Percentiles rank a stretch among this genome's conserved stretches.
These are phyloP conservation scores for Trifolium subterraneum DNA, from an alignment of 306 rosid species.

Conservation along the genomic window DNA sequence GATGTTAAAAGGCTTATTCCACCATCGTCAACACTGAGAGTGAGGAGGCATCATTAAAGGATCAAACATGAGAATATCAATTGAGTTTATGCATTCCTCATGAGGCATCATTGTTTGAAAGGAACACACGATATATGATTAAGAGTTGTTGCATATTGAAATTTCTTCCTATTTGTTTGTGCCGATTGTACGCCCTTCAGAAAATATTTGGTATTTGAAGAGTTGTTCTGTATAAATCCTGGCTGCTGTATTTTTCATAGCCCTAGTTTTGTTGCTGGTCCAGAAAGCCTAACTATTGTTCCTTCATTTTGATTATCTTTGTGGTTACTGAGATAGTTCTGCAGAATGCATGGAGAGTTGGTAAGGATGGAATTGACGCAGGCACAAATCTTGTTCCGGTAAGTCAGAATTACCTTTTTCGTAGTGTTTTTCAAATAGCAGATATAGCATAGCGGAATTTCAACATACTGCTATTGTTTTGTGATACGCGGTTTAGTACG, in stretches of 20 bases:
- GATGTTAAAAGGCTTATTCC: no score
- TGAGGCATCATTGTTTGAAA: background rate
- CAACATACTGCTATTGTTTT: background rate
- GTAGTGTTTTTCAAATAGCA: background rate
- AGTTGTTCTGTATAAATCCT: background rate
- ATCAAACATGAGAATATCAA: background rate
- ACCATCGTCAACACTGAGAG: no score
- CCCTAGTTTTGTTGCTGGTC: background rate
- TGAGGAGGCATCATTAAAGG: background rate
- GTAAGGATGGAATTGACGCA: slow-evolving; percentile 84
- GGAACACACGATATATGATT: slow-evolving; percentile 8
- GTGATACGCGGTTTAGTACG: background rate
- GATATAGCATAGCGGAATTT: background rate
- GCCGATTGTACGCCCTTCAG: slow-evolving; percentile 3
- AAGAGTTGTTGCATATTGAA: slow-evolving; percentile 23
- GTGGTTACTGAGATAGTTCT: slow-evolving; percentile 53
- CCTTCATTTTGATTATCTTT: slow-evolving; percentile 18
- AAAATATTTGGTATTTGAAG: background rate
- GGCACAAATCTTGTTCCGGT: slow-evolving; percentile 56
- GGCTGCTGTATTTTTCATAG: background rate
- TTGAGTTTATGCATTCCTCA: slow-evolving; percentile 13
- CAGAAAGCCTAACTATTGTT: slow-evolving; percentile 22
- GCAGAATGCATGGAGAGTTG: slow-evolving; percentile 78
- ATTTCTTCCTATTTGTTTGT: slow-evolving; percentile 15
- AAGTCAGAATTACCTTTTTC: slow-evolving; percentile 37